Evolutionary conservation across 768 basidiomycete species (phyloP), one percentile per base, ranked within the genome.

Genomic region (Holtermanniella nyarrowii): DNA sequence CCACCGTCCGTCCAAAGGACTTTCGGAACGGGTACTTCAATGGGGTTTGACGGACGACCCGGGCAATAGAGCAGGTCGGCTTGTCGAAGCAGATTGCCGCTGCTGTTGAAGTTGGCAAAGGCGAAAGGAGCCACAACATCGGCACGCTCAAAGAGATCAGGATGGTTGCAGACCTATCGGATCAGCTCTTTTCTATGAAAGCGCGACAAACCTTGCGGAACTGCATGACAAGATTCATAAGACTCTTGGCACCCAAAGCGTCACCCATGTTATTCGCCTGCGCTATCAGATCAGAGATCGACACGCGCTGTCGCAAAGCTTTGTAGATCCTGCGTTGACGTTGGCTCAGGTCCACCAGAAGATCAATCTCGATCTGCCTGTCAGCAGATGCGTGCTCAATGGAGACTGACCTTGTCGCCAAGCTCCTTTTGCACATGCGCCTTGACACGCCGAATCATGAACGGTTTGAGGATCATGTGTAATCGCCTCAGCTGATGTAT

Each of bases 151-250:
- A 99, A 99, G 24, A 99, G 78, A 68, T 97, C 93, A 0, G 95
- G 95, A 61, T 99, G 95, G 63, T 96, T 97, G 77, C 93, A 97
- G 57, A 93, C 88, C 86, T 87, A 46, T 11, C 21, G 26, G n/a
- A n/a, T 42, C 23, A 54, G 49, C 13, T n/a, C 14, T 18, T 26
- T 16, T 5, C 24, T 0, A 23, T 20, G 23, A 22, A 4, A 3
- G 42, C 48, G 10, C 10, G 14, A 46, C 72, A 23, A 49, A 86
- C 88, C 77, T 99, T 99, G 60, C 95, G 83, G 77, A 97, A 97
- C 70, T 99, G 95, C 95, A 99, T 99, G 56, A 99, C 95, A 54
- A 99, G 79, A 72, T 97, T 99, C 93, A 97, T 97, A 54, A 99
- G 75, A 5, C 89, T 88, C 48, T 88, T 83, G 47, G 90, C 88